A percentile compares a stretch with the other conserved stretches of the same genome.
phyloP scores from a whole-genome alignment of 371 early-diverging fungal genomes.

The Mucor irregularis region DNA sequence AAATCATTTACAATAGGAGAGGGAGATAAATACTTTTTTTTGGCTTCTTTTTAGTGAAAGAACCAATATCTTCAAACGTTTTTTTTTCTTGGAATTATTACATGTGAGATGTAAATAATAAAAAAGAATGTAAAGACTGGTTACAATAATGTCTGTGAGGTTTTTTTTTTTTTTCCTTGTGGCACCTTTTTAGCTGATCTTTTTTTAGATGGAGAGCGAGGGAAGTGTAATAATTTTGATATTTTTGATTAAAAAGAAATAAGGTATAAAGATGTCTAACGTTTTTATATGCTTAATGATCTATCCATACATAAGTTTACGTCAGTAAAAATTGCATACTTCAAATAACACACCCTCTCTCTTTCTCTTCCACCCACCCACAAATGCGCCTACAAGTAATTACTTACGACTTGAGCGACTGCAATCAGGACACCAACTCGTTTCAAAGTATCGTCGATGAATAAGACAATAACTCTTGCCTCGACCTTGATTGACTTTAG shows the following conservation, averaged over 20 bases:
- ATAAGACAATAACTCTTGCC: conserved; percentile 44
- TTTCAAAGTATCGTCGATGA: conserved; percentile 47
- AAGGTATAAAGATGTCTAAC: too few species aligned
- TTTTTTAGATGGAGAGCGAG: background rate
- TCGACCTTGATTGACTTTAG: conserved; percentile 27
- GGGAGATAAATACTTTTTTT: background rate
- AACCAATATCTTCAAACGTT: background rate
- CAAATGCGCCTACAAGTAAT: background rate
- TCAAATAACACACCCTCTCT: too few species aligned
- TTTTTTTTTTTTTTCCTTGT: background rate
- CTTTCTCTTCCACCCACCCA: too few species aligned
- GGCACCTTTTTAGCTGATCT: background rate
- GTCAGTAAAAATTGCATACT: too few species aligned
- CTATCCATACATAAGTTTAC: background rate
- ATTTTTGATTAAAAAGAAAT: too few species aligned
- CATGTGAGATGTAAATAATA: background rate
- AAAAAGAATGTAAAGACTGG: background rate
- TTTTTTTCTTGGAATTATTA: background rate
- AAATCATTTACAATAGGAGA: conserved; percentile 10
- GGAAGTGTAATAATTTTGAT: background rate
- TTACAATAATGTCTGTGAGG: background rate
- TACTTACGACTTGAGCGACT: conserved; percentile 34
- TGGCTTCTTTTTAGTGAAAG: background rate
- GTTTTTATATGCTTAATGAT: conserved; percentile 4
- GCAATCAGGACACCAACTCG: conserved; percentile 48